Percentiles rank a stretch among this genome's conserved stretches.
Conservation (phyloP, 2,329 filamentous ascomycete species). For the Penicillium nordicum region DNA sequence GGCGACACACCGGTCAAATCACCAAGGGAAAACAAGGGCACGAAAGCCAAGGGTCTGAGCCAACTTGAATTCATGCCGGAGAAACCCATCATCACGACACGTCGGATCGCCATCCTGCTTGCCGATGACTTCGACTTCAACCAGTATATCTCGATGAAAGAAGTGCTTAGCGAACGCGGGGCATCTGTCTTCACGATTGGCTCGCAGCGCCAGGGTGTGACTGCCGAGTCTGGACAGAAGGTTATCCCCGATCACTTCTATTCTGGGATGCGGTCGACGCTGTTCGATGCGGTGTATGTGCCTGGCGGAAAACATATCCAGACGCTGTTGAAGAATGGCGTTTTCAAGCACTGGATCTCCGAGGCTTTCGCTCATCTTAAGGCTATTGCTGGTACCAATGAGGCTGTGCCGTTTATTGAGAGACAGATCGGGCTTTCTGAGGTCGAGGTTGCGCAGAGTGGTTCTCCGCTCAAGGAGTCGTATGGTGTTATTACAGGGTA, state of each 20-base stretch:
- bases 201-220: slow-evolving; percentile 63
- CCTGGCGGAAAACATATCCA: slow-evolving; percentile 65
- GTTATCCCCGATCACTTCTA: slow-evolving; percentile 72
- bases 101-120: slow-evolving; percentile 71
- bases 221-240: slow-evolving; percentile 57
- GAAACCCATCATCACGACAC: slow-evolving; percentile 64
- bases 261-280: slow-evolving; percentile 70
- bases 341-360: slow-evolving; percentile 71
- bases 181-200: slow-evolving; percentile 73
- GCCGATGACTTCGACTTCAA: slow-evolving; percentile 71
- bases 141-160: slow-evolving; percentile 63
- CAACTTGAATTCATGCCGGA: slow-evolving; percentile 65
- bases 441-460: slow-evolving; percentile 24
- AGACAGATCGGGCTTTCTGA: slow-evolving; percentile 28
- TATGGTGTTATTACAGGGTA: slow-evolving; percentile 37
- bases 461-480: slow-evolving; percentile 24
- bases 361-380: slow-evolving; percentile 82
- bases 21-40: slow-evolving; percentile 61
- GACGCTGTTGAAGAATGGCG: slow-evolving; percentile 65
- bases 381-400: slow-evolving; percentile 67
- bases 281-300: slow-evolving; percentile 77
- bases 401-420: slow-evolving; percentile 33
- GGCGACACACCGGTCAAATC: slow-evolving; percentile 56
- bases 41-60: slow-evolving; percentile 58
- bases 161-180: slow-evolving; percentile 58